Percentiles rank a stretch among this genome's conserved stretches.
Evolutionary conservation across 331 rosid species (phyloP).

Genomic region (Stylosanthes scabra): DNA sequence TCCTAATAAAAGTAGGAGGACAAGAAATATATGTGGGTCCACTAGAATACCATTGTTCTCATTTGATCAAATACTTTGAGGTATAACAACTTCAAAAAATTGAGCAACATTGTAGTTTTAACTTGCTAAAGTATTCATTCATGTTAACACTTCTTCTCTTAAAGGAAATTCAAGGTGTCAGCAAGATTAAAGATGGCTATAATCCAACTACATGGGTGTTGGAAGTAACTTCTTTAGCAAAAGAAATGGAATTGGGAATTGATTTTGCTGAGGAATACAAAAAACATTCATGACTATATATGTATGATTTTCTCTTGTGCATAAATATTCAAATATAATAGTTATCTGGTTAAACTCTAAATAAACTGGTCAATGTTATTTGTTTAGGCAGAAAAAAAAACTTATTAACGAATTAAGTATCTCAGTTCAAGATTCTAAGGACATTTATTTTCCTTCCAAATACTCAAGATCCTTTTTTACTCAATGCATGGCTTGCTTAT

Average conservation of each 20-base stretch:
- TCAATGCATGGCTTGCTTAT: conserved; percentile 71
- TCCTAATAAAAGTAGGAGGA: conserved; percentile 52
- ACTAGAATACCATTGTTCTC: too few relatives aligned
- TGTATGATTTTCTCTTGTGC: conserved; percentile 32
- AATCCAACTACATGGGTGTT: conserved; percentile 69
- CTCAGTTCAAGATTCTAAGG: conserved; percentile 60
- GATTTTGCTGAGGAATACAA: conserved; percentile 54
- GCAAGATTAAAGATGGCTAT: conserved; percentile 49
- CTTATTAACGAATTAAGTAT: conserved; percentile 59
- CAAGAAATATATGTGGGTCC: too few relatives aligned
- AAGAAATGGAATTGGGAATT: conserved; percentile 46
- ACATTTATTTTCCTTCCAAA: conserved; percentile 55
- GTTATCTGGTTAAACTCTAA: too few relatives aligned
- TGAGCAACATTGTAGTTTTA: too few relatives aligned
- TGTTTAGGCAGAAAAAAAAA: conserved; percentile 60
- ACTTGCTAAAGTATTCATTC: too few relatives aligned
- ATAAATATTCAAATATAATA: not conserved
- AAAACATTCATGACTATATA: conserved; percentile 45
- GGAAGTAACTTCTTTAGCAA: conserved; percentile 51
- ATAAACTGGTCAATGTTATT: not conserved
- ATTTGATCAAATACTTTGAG: too few relatives aligned
- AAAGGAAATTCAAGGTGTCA: too few relatives aligned
- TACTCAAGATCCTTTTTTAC: conserved; percentile 58
- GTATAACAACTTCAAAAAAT: too few relatives aligned
- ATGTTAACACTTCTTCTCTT: too few relatives aligned